Evolutionary conservation across 1,284 basidiomycete species (phyloP), one percentile per base, ranked within the genome.

Genomic region (Megacollybia platyphylla): DNA sequence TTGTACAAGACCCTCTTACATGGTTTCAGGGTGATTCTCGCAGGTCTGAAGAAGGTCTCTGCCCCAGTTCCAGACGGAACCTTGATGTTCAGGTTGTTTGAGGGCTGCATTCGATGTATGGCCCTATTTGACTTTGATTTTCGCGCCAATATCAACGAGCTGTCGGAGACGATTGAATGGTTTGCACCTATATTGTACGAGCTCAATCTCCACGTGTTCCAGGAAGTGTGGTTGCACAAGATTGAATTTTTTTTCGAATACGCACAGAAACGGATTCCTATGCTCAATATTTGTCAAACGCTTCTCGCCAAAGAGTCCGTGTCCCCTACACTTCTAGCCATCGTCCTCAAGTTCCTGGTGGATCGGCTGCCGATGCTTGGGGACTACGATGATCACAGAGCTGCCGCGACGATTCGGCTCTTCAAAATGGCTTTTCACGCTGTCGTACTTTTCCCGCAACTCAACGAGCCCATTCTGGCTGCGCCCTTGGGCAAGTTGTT

Each of bases 361-460:
- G 78, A 82, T 26, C 75, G 83, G 39, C 75, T 99, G 10, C 85
- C 84, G 24, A 66, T 84, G 38, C 74, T 99, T 2, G 94, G 93
- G 39, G 83, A 90, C 49, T 79, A 85, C 55, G 86, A 93, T 53
- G 85, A 90, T 52, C 70, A 81, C 51, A 81, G 79, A 7, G 81
- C 86, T 2, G 79, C 85, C 1, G 78, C 87, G 35, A 87, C 86
- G 7, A 81, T 98, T 46, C 78, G 91, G 41, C 69, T 97, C 46
- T 98, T 92, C 78, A 98, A 97, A 67, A 87, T 97, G 76, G 86
- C 91, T 6, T 99, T 98, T 63, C 74, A 79, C 51, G 89, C 94
- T 2, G 90, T 98, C 48, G 82, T 83, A 30, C 61, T 78, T 45
- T 85, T 80, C 59, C 85, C 92, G 28, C 63, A 66, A 26, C 65